Percentiles rank a stretch among this genome's conserved stretches.
Evolutionary conservation across 2,329 filamentous ascomycete species (phyloP).

Genomic region (Scopulariopsis brevicaulis): DNA sequence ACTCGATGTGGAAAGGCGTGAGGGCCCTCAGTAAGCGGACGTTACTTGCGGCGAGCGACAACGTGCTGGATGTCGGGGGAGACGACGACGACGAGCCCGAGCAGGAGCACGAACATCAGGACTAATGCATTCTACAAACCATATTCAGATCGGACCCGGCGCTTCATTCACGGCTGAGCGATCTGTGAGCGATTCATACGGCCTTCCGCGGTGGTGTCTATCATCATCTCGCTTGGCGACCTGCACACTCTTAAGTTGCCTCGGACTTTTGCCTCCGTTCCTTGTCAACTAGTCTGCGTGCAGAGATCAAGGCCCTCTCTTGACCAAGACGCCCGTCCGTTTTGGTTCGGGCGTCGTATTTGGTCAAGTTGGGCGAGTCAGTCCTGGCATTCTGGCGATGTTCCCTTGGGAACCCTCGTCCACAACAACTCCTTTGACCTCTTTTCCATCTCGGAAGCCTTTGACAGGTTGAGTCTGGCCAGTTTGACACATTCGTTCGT

Average conservation of each 20-base stretch:
- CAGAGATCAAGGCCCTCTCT: slow-evolving; percentile 54
- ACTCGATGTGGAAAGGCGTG: slow-evolving; percentile 76
- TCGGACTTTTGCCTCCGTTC: slow-evolving; percentile 63
- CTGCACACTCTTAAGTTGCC: slow-evolving; percentile 98
- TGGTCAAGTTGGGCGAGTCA: slow-evolving; percentile 2
- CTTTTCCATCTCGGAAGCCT: not conserved
- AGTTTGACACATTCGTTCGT: slow-evolving; percentile 4
- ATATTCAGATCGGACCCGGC: not conserved
- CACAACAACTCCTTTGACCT: not conserved
- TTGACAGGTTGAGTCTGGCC: not conserved
- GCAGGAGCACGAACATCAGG: slow-evolving; percentile 19
- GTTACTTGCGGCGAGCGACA: slow-evolving; percentile 68
- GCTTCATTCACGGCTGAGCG: not conserved
- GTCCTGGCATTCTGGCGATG: not conserved
- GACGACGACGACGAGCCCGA: slow-evolving; percentile 36
- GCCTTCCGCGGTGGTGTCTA: slow-evolving; percentile 6
- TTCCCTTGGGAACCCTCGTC: not conserved
- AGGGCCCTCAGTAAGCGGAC: slow-evolving; percentile 59
- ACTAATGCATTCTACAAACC: not conserved
- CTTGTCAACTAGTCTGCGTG: slow-evolving; percentile 96
- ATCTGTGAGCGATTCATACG: not conserved
- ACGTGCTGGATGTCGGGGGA: slow-evolving; percentile 71
- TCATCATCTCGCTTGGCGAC: slow-evolving; percentile 6
- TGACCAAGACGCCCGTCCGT: slow-evolving; percentile 33
- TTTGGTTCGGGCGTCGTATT: slow-evolving; percentile 26